Conservation (phyloP, 164 flowering plant genomes). For the Chloranthus sessilifolius region DNA sequence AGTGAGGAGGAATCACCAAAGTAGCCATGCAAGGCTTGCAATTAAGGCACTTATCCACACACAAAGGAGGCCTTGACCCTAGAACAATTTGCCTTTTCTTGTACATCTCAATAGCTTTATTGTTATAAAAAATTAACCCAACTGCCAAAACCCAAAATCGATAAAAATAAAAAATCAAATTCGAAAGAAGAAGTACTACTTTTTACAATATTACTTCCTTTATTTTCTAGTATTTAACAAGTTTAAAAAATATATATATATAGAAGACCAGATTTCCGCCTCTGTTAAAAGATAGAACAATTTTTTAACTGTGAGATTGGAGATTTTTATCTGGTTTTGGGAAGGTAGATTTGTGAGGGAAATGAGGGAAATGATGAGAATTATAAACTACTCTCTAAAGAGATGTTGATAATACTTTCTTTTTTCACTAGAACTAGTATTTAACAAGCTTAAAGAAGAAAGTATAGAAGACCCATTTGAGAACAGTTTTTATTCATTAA, state of each 20-base stretch:
- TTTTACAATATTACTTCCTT: neutral
- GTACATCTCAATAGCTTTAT: slow-evolving; percentile 10
- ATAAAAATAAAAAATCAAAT: neutral
- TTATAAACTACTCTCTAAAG: no score
- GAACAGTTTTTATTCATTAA: no score
- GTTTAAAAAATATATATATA: neutral
- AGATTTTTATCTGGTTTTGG: slow-evolving; percentile 28
- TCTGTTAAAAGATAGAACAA: slow-evolving; percentile 1
- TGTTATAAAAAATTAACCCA: slow-evolving; percentile 10
- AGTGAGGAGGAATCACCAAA: slow-evolving; percentile 49
- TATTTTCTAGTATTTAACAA: neutral
- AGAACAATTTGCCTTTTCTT: slow-evolving; percentile 33
- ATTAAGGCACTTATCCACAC: slow-evolving; percentile 62
- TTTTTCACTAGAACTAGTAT: no score
- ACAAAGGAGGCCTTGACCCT: slow-evolving; percentile 81
- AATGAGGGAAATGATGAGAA: slow-evolving; percentile 31
- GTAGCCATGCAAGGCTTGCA: slow-evolving; percentile 77
- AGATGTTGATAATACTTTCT: no score
- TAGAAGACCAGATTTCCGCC: slow-evolving; percentile 8
- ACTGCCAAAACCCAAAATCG: slow-evolving; percentile 7
- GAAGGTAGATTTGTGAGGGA: slow-evolving; percentile 22
- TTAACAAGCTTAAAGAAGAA: no score
- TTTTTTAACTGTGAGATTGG: neutral
- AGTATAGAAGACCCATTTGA: no score
- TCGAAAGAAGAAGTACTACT: no score